Evolutionary conservation across 2,329 filamentous ascomycete species (phyloP).

Genomic region (Calonectria leucothoes): DNA sequence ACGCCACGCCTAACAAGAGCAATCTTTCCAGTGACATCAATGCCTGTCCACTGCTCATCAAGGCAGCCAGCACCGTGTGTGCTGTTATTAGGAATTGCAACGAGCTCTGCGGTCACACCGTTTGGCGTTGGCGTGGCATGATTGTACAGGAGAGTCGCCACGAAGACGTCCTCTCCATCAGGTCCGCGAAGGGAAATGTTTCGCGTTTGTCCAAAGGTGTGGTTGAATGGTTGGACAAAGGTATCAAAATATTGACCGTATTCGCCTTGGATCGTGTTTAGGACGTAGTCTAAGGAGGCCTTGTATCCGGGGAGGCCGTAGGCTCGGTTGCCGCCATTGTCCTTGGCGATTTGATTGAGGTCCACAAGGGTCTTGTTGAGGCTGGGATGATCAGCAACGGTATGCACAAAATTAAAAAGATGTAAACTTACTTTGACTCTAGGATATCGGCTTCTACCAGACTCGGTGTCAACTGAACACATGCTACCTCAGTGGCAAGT

Average conservation of each 20-base stretch:
- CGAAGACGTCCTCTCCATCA: slow-evolving; percentile 56
- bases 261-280: slow-evolving; percentile 55
- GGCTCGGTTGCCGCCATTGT: slow-evolving; percentile 69
- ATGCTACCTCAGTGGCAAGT: slow-evolving; percentile 32
- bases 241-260: slow-evolving; percentile 57
- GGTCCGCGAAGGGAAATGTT: slow-evolving; percentile 58
- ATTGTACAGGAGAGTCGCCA: slow-evolving; percentile 59
- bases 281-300: slow-evolving; percentile 68
- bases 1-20: slow-evolving; percentile 57
- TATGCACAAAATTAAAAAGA: rapidly evolving
- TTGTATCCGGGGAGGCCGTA: slow-evolving; percentile 70
- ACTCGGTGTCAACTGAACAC: slow-evolving; percentile 37
- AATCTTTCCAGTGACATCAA: slow-evolving; percentile 57
- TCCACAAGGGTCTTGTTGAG: slow-evolving; percentile 65
- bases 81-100: slow-evolving; percentile 51
- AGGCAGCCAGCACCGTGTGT: slow-evolving; percentile 54
- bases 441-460: slow-evolving; percentile 40
- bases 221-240: slow-evolving; percentile 58
- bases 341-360: slow-evolving; percentile 64
- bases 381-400: slow-evolving; percentile 46
- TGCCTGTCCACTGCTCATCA: slow-evolving; percentile 56
- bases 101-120: slow-evolving; percentile 51
- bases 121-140: slow-evolving; percentile 54
- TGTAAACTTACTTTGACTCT: slow-evolving; percentile 31
- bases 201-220: slow-evolving; percentile 56